These are phyloP conservation scores for Phascolomyces articulosus DNA, from an alignment of 371 early-diverging fungal species.

Conservation along the genomic window DNA sequence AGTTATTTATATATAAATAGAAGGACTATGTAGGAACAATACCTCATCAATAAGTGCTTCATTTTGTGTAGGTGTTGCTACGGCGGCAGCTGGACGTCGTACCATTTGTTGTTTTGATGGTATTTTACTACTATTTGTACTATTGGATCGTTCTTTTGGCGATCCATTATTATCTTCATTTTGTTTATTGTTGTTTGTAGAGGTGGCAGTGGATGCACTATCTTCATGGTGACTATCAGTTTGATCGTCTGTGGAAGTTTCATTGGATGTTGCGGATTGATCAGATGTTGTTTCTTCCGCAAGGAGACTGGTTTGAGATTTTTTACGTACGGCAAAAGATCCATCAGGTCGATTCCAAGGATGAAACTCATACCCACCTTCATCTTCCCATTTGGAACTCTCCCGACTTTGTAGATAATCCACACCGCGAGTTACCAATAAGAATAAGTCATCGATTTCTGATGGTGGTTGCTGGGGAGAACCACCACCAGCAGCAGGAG, in stretches of 20 bases:
- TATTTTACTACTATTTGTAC: constrained; percentile 7
- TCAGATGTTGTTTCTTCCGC: constrained; percentile 4
- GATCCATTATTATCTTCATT: background rate
- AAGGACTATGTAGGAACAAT: background rate
- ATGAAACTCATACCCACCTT: constrained; percentile 54
- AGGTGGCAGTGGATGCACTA: background rate
- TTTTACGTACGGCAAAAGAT: constrained; percentile 42
- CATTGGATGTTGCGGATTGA: background rate
- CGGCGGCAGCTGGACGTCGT: constrained; percentile 13
- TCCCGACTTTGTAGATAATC: constrained; percentile 43
- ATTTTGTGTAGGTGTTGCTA: constrained; percentile 23
- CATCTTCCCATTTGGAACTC: constrained; percentile 52
- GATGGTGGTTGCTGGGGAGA: background rate
- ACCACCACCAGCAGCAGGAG: background rate
- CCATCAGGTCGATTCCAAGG: constrained; percentile 53
- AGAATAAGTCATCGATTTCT: constrained; percentile 13
- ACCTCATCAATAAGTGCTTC: constrained; percentile 42
- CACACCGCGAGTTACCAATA: constrained; percentile 47
- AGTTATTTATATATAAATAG: background rate
- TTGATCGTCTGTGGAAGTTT: background rate
- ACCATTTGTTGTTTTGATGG: constrained; percentile 7
- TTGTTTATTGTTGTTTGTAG: background rate
- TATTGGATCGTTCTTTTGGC: constrained; percentile 7
- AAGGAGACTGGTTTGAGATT: background rate
- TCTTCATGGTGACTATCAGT: background rate